Percentiles rank a stretch among this genome's conserved stretches.
phyloP scores from a whole-genome alignment of 257 asterid species.

The Salvia rosmarinus region DNA sequence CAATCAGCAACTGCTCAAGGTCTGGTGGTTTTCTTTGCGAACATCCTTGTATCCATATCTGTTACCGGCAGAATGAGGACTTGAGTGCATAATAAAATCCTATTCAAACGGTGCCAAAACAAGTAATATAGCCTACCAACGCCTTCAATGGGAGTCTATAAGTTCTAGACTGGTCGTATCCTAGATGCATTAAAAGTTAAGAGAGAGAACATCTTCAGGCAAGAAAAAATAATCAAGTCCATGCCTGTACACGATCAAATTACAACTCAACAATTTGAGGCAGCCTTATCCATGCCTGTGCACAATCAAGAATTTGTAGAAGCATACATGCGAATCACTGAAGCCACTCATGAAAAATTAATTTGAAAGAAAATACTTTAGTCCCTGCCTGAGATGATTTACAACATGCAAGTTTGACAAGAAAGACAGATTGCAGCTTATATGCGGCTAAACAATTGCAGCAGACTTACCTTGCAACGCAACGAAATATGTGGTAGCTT shows the following conservation, averaged over 20 bases:
- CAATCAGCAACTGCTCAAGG: conserved; percentile 90
- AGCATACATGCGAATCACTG: conserved; percentile 8
- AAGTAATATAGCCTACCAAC: conserved; percentile 5
- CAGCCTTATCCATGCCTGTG: background rate
- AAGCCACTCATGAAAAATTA: conserved; percentile 15
- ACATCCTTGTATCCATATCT: conserved; percentile 99
- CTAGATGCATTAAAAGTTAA: conserved; percentile 13
- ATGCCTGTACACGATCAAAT: background rate
- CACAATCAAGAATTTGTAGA: conserved; percentile 13
- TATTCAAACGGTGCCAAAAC: conserved; percentile 1
- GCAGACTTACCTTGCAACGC: conserved; percentile 87
- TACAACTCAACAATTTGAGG: conserved; percentile 14
- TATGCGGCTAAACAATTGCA: background rate
- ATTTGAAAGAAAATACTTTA: background rate
- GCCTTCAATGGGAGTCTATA: background rate
- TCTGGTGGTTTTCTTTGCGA: conserved; percentile 91
- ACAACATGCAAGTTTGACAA: conserved; percentile 28
- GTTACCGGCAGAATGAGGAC: conserved; percentile 37
- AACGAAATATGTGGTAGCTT: conserved; percentile 91
- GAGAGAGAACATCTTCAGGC: conserved; percentile 7
- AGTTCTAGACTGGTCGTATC: background rate
- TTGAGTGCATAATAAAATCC: background rate
- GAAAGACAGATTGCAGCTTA: background rate
- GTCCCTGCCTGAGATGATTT: conserved; percentile 18
- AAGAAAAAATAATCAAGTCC: conserved; percentile 9